These are phyloP conservation scores for Quercus berberidifolia DNA, from an alignment of 306 rosid genomes.

Conservation along the genomic window DNA sequence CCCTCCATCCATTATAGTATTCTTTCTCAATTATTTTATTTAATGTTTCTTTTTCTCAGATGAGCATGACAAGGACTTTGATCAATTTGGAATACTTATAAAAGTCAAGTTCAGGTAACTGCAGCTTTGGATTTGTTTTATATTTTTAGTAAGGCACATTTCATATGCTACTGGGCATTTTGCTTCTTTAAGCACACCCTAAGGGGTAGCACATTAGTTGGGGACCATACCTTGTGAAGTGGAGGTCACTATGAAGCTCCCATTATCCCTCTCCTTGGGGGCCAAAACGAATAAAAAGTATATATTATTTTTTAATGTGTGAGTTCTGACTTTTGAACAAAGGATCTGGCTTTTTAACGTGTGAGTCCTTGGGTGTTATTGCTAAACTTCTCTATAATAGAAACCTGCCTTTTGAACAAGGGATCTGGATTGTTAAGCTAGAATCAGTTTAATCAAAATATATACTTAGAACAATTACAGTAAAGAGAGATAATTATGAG, in stretches of 20 bases:
- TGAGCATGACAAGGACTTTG: conserved; percentile 79
- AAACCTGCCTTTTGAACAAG: not conserved
- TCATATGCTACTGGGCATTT: conserved; percentile 2
- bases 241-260: too few species aligned
- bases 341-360: too few species aligned
- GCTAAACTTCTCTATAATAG: not conserved
- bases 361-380: not conserved
- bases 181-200: not conserved
- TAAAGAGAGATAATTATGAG: not conserved
- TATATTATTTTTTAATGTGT: too few species aligned
- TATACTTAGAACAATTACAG: too few species aligned
- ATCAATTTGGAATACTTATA: conserved; percentile 79
- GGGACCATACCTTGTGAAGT: too few species aligned
- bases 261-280: too few species aligned
- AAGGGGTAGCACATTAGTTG: too few species aligned
- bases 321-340: not conserved
- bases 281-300: too few species aligned
- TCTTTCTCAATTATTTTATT: conserved; percentile 21
- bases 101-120: conserved; percentile 97
- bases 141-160: not conserved
- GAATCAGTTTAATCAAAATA: not conserved
- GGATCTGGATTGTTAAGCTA: not conserved
- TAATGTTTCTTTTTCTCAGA: conserved; percentile 51
- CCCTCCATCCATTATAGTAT: not conserved
- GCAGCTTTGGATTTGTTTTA: conserved; percentile 3